Conservation (phyloP, 768 basidiomycete genomes). For the Boletus pseudopeckii region DNA sequence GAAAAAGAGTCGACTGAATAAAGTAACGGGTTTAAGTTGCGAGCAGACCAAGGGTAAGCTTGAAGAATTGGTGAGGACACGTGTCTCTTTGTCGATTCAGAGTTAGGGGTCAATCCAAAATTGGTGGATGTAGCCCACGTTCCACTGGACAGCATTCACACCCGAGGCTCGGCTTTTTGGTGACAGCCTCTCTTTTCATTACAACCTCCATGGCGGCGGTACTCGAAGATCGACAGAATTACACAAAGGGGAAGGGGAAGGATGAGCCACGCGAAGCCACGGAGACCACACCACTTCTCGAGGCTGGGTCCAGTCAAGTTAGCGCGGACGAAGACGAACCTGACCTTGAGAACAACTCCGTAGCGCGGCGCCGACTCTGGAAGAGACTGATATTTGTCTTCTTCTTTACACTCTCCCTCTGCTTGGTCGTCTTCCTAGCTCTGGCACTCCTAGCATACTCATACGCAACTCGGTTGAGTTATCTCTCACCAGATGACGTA, state of each 20-base stretch:
- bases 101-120: conserved; percentile 7
- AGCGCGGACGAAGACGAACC: conserved; percentile 20
- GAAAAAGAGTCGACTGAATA: conserved; percentile 13
- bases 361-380: conserved; percentile 28
- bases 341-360: conserved; percentile 20
- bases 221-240: conserved; percentile 12
- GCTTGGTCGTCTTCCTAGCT: conserved; percentile 42
- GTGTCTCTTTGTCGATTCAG: neutral
- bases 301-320: conserved; percentile 18
- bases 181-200: neutral
- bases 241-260: conserved; percentile 28
- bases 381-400: conserved; percentile 47
- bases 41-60: neutral
- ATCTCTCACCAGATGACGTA: conserved; percentile 55
- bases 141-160: conserved; percentile 2
- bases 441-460: conserved; percentile 59
- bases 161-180: conserved; percentile 1
- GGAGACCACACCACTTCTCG: conserved; percentile 32
- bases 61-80: too few relatives aligned
- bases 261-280: conserved; percentile 21
- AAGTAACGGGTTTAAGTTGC: neutral
- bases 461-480: conserved; percentile 56
- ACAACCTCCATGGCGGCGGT: conserved; percentile 21
- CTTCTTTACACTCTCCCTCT: conserved; percentile 50
- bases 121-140: conserved; percentile 16